Percentiles rank a stretch among this genome's conserved stretches.
These are phyloP conservation scores for Apiotrichum laibachii DNA, from an alignment of 1,284 basidiomycete species.

Conservation along the genomic window DNA sequence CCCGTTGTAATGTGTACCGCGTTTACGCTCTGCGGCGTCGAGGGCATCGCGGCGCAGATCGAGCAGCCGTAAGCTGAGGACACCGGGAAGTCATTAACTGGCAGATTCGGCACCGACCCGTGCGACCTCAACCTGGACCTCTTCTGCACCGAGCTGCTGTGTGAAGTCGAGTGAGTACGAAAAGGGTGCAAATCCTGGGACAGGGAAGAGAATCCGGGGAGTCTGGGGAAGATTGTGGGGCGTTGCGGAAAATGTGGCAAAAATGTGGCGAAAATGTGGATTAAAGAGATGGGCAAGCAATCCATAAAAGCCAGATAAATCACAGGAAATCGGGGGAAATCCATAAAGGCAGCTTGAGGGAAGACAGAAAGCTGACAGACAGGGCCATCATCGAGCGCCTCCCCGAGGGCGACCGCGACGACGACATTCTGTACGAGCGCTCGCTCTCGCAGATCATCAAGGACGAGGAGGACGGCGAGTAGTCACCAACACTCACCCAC, in stretches of 20 bases:
- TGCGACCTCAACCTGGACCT: constrained; percentile 58
- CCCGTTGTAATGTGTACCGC: constrained; percentile 76
- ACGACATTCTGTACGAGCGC: constrained; percentile 25
- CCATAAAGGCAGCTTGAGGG: neutral
- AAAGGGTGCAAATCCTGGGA: too few relatives aligned
- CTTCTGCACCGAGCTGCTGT: constrained; percentile 77
- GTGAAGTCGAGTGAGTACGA: constrained; percentile 70
- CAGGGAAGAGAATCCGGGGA: too few relatives aligned
- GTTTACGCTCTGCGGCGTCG: constrained; percentile 68
- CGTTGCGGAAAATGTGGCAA: too few relatives aligned
- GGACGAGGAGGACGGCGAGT: constrained; percentile 19
- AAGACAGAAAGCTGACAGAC: constrained; percentile 2
- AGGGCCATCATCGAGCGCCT: constrained; percentile 74
- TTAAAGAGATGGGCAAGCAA: too few relatives aligned
- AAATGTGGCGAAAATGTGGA: too few relatives aligned
- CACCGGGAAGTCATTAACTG: constrained; percentile 65
- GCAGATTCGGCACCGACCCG: constrained; percentile 51
- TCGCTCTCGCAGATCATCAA: constrained; percentile 7
- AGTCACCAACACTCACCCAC: too few relatives aligned
- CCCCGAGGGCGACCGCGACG: constrained; percentile 61
- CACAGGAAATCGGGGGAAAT: too few relatives aligned
- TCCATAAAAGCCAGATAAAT: too few relatives aligned
- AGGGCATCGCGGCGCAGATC: constrained; percentile 87
- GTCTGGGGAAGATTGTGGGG: too few relatives aligned
- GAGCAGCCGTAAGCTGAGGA: constrained; percentile 68